Percentiles rank a stretch among this genome's conserved stretches.
Conservation (phyloP, 371 early-diverging fungal species). For the Batkoa obscura region DNA sequence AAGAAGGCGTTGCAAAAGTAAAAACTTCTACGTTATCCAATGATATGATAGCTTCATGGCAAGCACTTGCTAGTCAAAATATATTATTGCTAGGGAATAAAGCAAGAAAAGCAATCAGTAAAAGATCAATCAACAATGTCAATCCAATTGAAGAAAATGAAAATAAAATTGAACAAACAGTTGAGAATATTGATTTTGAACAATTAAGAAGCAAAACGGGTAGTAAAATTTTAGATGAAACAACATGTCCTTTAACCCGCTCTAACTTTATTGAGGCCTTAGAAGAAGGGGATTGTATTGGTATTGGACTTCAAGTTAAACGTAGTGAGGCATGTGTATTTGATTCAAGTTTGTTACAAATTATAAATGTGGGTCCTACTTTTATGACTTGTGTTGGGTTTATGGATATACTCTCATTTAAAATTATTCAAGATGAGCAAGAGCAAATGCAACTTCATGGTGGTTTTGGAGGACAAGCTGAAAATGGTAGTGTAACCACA, state of each 20-base stretch:
- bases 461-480: too few relatives aligned
- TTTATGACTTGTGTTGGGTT: conserved; percentile 16
- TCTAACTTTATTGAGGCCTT: conserved; percentile 16
- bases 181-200: background rate
- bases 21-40: background rate
- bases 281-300: conserved; percentile 17
- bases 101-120: background rate
- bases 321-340: conserved; percentile 15
- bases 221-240: background rate
- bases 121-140: background rate
- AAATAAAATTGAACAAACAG: background rate
- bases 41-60: background rate
- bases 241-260: background rate
- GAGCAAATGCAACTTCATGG: too few relatives aligned
- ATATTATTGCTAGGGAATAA: background rate
- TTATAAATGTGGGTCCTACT: conserved; percentile 18
- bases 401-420: conserved; percentile 11
- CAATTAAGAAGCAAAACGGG: background rate
- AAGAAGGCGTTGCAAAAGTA: background rate
- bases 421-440: too few relatives aligned
- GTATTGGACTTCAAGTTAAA: conserved; percentile 16
- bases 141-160: background rate
- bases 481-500: too few relatives aligned
- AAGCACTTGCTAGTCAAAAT: background rate
- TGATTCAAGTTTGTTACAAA: conserved; percentile 15